These are phyloP conservation scores for Gentiana macrophylla DNA, from an alignment of 257 asterid species.

Conservation along the genomic window DNA sequence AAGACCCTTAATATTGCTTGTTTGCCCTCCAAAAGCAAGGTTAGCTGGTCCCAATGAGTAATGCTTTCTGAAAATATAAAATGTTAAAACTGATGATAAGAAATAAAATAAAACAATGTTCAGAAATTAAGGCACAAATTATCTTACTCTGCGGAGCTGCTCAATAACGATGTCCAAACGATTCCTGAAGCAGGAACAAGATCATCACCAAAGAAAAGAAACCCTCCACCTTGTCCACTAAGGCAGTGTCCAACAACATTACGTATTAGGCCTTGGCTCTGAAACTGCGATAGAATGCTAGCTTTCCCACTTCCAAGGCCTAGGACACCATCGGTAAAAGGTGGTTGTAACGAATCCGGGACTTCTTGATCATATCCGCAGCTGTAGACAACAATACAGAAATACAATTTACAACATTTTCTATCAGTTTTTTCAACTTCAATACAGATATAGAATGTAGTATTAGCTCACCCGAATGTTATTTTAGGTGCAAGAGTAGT, in stretches of 20 bases:
- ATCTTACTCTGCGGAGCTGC: conserved; percentile 19
- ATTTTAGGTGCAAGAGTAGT: conserved; percentile 40
- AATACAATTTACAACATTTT: no score
- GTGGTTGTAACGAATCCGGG: conserved; percentile 32
- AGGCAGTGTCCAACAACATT: conserved; percentile 82
- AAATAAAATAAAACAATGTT: not conserved
- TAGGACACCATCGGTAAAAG: conserved; percentile 79
- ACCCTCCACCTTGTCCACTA: conserved; percentile 70
- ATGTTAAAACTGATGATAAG: not conserved
- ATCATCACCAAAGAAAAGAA: conserved; percentile 80
- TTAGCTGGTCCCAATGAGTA: conserved; percentile 28
- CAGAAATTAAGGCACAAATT: not conserved
- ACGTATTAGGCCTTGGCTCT: conserved; percentile 36
- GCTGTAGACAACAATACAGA: conserved; percentile 26
- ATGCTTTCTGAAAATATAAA: conserved; percentile 20
- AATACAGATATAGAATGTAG: not conserved
- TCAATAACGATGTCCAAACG: conserved; percentile 25
- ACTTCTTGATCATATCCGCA: conserved; percentile 88
- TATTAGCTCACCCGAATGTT: conserved; percentile 60
- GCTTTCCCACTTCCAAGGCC: conserved; percentile 85
- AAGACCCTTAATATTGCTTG: conserved; percentile 18
- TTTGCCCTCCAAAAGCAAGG: conserved; percentile 17
- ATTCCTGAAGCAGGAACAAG: conserved; percentile 36
- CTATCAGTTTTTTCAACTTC: no score
- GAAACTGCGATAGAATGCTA: conserved; percentile 59